Percentiles rank a stretch among this genome's conserved stretches.
Evolutionary conservation across 2,329 filamentous ascomycete species (phyloP).

Genomic region (Penicillium sp.): DNA sequence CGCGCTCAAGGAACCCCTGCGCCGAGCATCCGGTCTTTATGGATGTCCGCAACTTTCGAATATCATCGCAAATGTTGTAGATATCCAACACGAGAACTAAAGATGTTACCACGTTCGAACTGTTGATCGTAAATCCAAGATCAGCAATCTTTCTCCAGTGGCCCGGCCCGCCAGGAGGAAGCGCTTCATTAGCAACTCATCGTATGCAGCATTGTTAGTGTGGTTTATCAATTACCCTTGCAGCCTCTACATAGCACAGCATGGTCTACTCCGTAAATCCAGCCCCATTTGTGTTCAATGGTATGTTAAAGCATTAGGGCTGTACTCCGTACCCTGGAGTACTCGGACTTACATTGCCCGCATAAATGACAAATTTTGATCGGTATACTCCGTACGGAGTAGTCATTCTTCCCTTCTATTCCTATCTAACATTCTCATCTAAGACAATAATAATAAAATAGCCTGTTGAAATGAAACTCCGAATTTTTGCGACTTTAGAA

Average conservation of each 20-base stretch:
- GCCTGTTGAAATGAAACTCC: not conserved
- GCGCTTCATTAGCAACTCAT: not conserved
- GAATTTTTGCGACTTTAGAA: not conserved
- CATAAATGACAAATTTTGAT: not conserved
- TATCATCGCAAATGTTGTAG: not conserved
- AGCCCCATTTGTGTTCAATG: not conserved
- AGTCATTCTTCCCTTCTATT: not conserved
- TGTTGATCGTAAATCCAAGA: not conserved
- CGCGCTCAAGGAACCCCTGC: not conserved
- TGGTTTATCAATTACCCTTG: not conserved
- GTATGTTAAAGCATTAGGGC: not conserved
- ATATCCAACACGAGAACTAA: not conserved
- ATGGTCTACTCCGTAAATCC: not conserved
- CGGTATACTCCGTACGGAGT: not conserved
- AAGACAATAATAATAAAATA: not conserved
- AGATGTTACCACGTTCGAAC: not conserved
- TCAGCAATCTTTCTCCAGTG: not conserved
- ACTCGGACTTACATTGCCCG: not conserved
- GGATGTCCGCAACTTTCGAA: not conserved
- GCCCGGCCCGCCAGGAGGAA: not conserved
- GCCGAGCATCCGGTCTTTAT: not conserved
- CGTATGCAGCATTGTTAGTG: not conserved
- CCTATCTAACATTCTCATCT: not conserved
- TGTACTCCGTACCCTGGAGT: not conserved
- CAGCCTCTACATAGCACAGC: not conserved